A percentile compares a stretch with the other conserved stretches of the same genome.
Evolutionary conservation across 1,284 basidiomycete species (phyloP).

Genomic region (Leucoagaricus sp.): DNA sequence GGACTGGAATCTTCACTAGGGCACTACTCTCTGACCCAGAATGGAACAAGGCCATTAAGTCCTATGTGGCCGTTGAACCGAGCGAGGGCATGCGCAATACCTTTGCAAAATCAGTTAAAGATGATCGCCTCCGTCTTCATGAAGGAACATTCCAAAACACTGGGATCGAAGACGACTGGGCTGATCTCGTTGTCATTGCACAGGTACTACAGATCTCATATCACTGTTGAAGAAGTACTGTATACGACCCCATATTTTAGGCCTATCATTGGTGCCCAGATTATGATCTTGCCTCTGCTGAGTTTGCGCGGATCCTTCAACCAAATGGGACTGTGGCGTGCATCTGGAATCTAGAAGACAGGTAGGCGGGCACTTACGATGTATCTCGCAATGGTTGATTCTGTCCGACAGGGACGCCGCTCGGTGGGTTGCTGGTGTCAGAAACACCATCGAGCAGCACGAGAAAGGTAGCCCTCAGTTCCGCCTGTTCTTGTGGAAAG

Average conservation of each 20-base stretch:
- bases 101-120: conserved; percentile 52
- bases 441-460: conserved; percentile 64
- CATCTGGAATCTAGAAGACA: conserved; percentile 82
- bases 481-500: conserved; percentile 69
- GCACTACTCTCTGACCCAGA: conserved; percentile 65
- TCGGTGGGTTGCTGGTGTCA: conserved; percentile 68
- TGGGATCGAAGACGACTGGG: conserved; percentile 61
- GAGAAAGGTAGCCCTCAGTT: conserved; percentile 74
- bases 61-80: conserved; percentile 70
- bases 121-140: conserved; percentile 49
- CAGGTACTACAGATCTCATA: conserved; percentile 47
- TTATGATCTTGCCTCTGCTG: conserved; percentile 59
- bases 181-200: conserved; percentile 72
- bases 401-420: conserved; percentile 49
- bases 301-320: conserved; percentile 74
- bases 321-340: conserved; percentile 63
- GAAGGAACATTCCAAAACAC: conserved; percentile 71
- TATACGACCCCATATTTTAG: conserved; percentile 33
- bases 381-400: background rate
- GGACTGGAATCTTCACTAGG: conserved; percentile 81
- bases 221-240: background rate
- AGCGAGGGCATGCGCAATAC: conserved; percentile 71
- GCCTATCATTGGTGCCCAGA: conserved; percentile 86
- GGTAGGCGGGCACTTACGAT: conserved; percentile 36
- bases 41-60: conserved; percentile 49